Evolutionary conservation across 2,329 filamentous ascomycete genomes (phyloP), one percentile per base, ranked within the genome.

Genomic region (Paraphaeosphaeria sporulosa): DNA sequence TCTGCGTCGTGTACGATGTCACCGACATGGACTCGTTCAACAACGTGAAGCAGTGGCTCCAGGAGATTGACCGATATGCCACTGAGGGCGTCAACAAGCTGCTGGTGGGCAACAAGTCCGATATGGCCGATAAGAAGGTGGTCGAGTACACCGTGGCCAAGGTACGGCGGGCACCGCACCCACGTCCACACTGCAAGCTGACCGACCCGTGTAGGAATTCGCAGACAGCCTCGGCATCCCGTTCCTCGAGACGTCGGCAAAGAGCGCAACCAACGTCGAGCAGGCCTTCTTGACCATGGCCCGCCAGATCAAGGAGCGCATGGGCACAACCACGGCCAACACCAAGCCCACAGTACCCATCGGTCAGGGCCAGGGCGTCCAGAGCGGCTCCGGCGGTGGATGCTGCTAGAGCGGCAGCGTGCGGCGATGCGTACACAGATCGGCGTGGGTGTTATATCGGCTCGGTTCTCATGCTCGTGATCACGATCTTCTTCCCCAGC

Each of bases 1-100:
- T 99, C 84, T 99, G 95, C 84, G 94, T 99, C 72, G 95, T 99
- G 79, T 99, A 98, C 87, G 95, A 99, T 89, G 95, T 99, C 78
- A 99, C 95, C 71, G 95, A 99, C 81, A 97, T 98, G 94, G 95
- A 98, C 81, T 97, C 93, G 32, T 99, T 99, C 92, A 98, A 99
- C 90, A 99, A 98, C 85, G 95, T 99, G 76, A 98, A 99, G 91
- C 95, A 99, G 87, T 99, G 95, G 95, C 89, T 99, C 64, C 95
- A 99, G 82, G 95, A 99, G 85, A 99, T 99, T 74, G 95, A 99
- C 85, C 90, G 95, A 80, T 98, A 99, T 77, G 95, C 95, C 73
- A 99, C 95, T 71, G 95, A 99, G 84, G 95, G 95, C 69, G 95
- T 99, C 78, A 99, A 99, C 89, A 99, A 99, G 88, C 87, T 99